A percentile compares a stretch with the other conserved stretches of the same genome.
Evolutionary conservation across 208 protist genomes (phyloP).

Genomic region (Trypanosoma platydactyli): DNA sequence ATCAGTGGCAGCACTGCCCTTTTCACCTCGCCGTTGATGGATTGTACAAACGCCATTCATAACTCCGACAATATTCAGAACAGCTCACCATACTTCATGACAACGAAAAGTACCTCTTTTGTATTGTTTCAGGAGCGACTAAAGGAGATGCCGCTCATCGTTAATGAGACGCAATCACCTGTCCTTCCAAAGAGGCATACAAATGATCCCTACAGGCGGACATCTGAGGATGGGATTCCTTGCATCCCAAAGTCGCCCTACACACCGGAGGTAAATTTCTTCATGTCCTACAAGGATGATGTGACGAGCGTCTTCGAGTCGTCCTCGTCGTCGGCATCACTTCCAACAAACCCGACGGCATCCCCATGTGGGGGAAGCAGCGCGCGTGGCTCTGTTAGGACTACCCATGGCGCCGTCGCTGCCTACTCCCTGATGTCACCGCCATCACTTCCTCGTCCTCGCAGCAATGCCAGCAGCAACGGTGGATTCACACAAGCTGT

Average conservation of each 20-base stretch:
- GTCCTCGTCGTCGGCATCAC: background rate
- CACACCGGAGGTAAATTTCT: constrained; percentile 58
- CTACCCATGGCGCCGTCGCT: background rate
- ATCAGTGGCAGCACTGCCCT: background rate
- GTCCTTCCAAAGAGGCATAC: constrained; percentile 3
- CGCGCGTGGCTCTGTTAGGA: background rate
- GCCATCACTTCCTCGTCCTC: background rate
- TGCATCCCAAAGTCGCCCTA: constrained; percentile 34
- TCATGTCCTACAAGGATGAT: constrained; percentile 53
- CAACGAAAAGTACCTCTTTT: background rate
- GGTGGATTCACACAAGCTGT: background rate
- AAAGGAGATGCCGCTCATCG: constrained; percentile 1
- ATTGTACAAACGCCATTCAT: constrained; percentile 75
- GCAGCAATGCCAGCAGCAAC: background rate
- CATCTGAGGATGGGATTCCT: constrained; percentile 18
- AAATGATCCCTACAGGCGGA: constrained; percentile 54
- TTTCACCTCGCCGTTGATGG: constrained; percentile 43
- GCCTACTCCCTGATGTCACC: background rate
- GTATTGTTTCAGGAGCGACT: background rate
- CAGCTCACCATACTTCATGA: background rate
- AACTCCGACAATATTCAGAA: constrained; percentile 80
- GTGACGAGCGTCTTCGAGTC: background rate
- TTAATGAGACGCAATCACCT: constrained; percentile 23
- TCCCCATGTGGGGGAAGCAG: background rate
- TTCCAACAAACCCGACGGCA: background rate